Percentiles rank a stretch among this genome's conserved stretches.
Conservation (phyloP, 1,284 basidiomycete species). For the Puccinia horiana region DNA sequence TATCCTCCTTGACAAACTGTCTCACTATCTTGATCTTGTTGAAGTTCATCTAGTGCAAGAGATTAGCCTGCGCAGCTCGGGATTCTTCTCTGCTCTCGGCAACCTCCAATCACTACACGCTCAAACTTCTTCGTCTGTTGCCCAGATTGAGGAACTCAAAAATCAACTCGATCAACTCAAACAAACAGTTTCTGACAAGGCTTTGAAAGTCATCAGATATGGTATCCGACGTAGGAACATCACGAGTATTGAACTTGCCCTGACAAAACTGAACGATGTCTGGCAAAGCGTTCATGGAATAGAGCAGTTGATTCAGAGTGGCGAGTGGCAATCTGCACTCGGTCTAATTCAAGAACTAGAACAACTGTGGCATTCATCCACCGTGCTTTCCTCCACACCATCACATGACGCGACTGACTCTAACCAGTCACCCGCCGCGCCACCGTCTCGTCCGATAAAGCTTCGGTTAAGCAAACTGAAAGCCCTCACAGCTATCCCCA, state of each 20-base stretch:
- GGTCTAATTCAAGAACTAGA: constrained; percentile 74
- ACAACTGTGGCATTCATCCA: constrained; percentile 63
- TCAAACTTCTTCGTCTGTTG: constrained; percentile 79
- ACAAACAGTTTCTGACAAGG: constrained; percentile 72
- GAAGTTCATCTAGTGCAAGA: constrained; percentile 93
- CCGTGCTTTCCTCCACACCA: neutral
- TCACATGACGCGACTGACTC: neutral
- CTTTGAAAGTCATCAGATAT: constrained; percentile 71
- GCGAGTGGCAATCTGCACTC: constrained; percentile 81
- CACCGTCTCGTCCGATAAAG: neutral
- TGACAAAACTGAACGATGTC: constrained; percentile 65
- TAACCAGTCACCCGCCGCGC: constrained; percentile 16
- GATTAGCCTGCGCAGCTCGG: constrained; percentile 82
- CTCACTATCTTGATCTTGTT: constrained; percentile 87
- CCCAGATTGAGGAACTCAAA: constrained; percentile 73
- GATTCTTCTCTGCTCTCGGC: constrained; percentile 93
- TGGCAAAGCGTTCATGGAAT: constrained; percentile 71
- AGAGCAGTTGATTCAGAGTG: constrained; percentile 71
- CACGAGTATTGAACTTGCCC: constrained; percentile 65
- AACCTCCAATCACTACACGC: constrained; percentile 89
- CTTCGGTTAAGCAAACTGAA: constrained; percentile 15
- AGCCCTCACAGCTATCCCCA: constrained; percentile 8
- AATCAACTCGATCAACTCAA: constrained; percentile 74
- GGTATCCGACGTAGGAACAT: constrained; percentile 70
- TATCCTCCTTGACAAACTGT: constrained; percentile 85